Base-by-base conservation (phyloP, 208 protist species). In the Trypanosoma brucei region DNA sequence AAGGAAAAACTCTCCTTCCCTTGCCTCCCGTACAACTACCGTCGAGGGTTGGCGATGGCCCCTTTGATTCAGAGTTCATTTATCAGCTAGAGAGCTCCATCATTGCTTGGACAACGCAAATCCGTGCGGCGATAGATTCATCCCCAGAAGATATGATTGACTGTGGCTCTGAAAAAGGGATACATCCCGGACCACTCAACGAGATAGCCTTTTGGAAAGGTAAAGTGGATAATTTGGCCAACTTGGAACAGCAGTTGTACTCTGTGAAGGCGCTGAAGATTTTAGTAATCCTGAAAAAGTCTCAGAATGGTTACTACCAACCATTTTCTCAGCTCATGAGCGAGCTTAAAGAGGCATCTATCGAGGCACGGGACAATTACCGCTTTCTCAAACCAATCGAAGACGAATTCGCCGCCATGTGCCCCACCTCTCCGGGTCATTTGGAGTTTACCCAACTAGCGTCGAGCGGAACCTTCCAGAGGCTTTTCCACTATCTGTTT, bases 181-280 rank as follows among this genome's bases (percentile, higher is more conserved):
- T 68, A 8, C 83, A 97, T 75, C 94, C 95, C 5, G 81, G 92
- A 9, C 97, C 97, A 39, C 57, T 97, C 55, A 92, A 96, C 52
- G 96, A 98, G 74, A 76, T 99, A 35, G 84, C 79, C 22, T 99
- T 98, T 74, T 99, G 97, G 96, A 81, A 93, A 62, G 85, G 79
- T 56, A 98, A 98, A 78, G 75, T 89, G 2, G 78, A 91, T 13
- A 97, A 99, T 76, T 74, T 99, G 35, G 75, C 76, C 8, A 89
- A 85, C 34, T 72, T 99, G 44, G 82, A 96, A 63, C 82, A 97
- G 59, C 97, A 99, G 72, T 62, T 98, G n/a, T 85, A 90, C 56
- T 91, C 85, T 8, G 85, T 93, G 31, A 91, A 96, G 58, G 81
- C 97, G 7, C 72, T 92, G 14, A 97, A 95, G 63, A 92, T 98